These are phyloP conservation scores for Picea sitchensis DNA, from an alignment of 75 land plant genomes.

Conservation along the genomic window DNA sequence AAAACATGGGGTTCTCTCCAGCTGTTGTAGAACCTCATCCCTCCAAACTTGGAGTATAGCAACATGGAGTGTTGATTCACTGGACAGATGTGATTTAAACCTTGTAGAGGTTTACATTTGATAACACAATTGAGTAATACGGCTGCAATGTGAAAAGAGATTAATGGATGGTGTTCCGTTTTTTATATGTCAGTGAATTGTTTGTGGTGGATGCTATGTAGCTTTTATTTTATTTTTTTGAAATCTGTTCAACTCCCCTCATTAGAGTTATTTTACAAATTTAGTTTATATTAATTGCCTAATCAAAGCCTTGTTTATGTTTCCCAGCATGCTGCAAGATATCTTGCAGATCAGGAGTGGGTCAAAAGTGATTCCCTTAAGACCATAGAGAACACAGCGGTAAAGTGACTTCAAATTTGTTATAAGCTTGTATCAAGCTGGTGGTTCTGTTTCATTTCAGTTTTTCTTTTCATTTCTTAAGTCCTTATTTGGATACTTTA, in stretches of 20 bases:
- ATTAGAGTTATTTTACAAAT: not conserved
- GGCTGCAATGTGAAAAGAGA: too few relatives aligned
- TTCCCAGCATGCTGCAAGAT: conserved; percentile 97
- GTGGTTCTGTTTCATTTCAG: not conserved
- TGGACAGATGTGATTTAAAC: not conserved
- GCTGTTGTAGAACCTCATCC: too few relatives aligned
- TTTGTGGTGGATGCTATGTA: not conserved
- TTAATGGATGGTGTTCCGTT: too few relatives aligned
- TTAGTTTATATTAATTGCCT: conserved; percentile 8
- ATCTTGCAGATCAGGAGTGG: conserved; percentile 98
- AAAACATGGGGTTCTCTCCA: too few relatives aligned
- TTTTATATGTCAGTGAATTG: not conserved
- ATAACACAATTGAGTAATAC: not conserved
- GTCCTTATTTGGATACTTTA: not conserved
- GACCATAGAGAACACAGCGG: conserved; percentile 95
- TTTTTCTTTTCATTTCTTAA: not conserved
- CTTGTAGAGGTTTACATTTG: not conserved
- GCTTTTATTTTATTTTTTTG: not conserved
- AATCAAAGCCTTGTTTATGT: conserved; percentile 4
- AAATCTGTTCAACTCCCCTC: not conserved
- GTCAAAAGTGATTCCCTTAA: conserved; percentile 93
- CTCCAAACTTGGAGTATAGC: too few relatives aligned
- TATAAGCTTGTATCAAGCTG: not conserved
- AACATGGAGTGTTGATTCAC: too few relatives aligned
- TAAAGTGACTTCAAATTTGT: conserved; percentile 20